Evolutionary conservation across 1,139 yeast genomes (phyloP).

Genomic region (Debaryomyces psychrophilus): DNA sequence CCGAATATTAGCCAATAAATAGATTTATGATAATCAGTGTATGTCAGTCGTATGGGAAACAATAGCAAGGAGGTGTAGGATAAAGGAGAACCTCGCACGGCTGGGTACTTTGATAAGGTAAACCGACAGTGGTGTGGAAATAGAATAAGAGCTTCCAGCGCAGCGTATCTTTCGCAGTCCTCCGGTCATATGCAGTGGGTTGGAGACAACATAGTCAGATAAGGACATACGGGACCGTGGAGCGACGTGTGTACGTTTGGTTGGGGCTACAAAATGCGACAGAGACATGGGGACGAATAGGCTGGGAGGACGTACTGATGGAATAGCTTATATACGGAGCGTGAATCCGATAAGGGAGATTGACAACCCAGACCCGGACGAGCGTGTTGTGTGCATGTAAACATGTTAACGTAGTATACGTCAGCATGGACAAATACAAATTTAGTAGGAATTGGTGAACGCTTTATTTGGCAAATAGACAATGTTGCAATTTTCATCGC

Average conservation of each 20-base stretch:
- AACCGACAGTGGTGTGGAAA: neutral
- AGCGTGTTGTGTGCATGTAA: neutral
- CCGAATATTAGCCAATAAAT: neutral
- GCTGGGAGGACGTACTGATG: neutral
- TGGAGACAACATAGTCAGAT: too few species aligned
- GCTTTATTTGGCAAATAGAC: neutral
- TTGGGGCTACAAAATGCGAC: neutral
- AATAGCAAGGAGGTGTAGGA: conserved; percentile 3
- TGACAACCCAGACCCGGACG: too few species aligned
- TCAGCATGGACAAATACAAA: neutral
- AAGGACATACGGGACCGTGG: too few species aligned
- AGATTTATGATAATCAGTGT: conserved; percentile 3
- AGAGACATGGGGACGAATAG: neutral
- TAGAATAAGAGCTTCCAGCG: too few species aligned
- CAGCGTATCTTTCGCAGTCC: too few species aligned
- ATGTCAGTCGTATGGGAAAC: neutral
- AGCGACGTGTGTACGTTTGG: too few species aligned
- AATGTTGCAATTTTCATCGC: neutral
- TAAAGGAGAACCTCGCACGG: neutral
- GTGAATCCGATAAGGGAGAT: too few species aligned
- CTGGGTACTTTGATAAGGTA: neutral
- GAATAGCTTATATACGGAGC: neutral
- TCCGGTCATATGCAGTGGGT: too few species aligned
- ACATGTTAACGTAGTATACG: neutral
- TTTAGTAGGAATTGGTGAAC: neutral